Evolutionary conservation across 306 rosid species (phyloP), one percentile per base, ranked within the genome.

Genomic region (Fragaria vesca): DNA sequence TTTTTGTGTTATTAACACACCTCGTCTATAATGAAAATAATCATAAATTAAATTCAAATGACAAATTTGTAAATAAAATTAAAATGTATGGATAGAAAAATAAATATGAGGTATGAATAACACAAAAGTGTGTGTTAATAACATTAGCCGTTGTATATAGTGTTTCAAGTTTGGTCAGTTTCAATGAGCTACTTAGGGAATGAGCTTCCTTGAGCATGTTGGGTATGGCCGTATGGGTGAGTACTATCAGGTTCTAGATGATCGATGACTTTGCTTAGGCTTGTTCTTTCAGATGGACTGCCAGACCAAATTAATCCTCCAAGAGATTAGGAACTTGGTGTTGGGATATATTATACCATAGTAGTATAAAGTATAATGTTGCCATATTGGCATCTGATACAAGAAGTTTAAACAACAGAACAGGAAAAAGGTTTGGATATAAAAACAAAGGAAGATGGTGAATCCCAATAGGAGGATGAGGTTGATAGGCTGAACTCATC

Each of bases 401-500:
- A 43, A 47, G 24, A 52, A 30, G 8, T 17, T 1, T 52, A 18
- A 52, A 20, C 58, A 18, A 52, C n/a, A 55, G 61, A 55, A 55
- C 32, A 86, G 76, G 78, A 70, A 69, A 71, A 51, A 21, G 76
- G 20, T 38, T 7, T 15, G 67, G 76, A 73, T 34, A 3, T 6
- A 20, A 54, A 21, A 16, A 16, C 5, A 55, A 55, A 21, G 51
- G 36, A 36, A 13, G 16, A 36, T 16, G 42, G 15, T 69, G 76
- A 73, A 38, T 7, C 36, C 15, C 76, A 36, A 5, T 61, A 69
- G 17, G 55, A 50, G 72, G 63, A 36, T 34, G 70, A 73, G 79
- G 82, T 75, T 81, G 74, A 81, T 72, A 12, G 72, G 73, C 79
- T 58, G 58, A 55, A 76, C 69, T 66, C 89, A 30, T 68, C 72